Evolutionary conservation across 139 green algal genomes (phyloP), one percentile per base, ranked within the genome.

Genomic region (Volvox reticuliferus): DNA sequence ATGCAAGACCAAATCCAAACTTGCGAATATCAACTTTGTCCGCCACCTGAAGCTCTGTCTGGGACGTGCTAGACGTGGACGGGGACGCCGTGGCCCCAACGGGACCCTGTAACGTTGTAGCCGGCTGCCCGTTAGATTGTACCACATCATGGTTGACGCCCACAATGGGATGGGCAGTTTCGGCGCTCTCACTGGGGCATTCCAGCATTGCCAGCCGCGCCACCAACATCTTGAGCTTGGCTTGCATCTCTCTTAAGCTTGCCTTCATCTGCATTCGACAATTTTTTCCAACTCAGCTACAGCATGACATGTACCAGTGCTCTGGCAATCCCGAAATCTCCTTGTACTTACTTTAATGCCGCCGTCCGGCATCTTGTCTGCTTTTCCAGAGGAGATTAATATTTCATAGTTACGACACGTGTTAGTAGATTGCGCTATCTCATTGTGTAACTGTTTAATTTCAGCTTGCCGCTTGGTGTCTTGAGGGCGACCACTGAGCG

Each of bases 301-400:
- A 80, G 73, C 21, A 44, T 2, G n/a, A 44, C 73, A 19, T 35
- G 73, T 80, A 44, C 28, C 24, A 44, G n/a, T n/a, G n/a, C n/a
- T n/a, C n/a, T n/a, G n/a, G n/a, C n/a, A n/a, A n/a, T n/a, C n/a
- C n/a, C n/a, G n/a, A 32, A 6, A 35, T 5, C 21, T 80, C 32
- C 5, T 36, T n/a, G 3, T 0, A 65, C 88, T 87, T 33, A 95
- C 93, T 92, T 94, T 94, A 32, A 75, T 79, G 9, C 93, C 93
- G 19, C 94, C 89, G 61, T 96, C 94, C 9, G 89, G 85, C 84
- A 95, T 89, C 18, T 19, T 77, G 0, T 17, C 18, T 1, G 35
- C 69, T n/a, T 91, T 17, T 19, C 28, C 81, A 18, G 61, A 18
- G 2, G 16, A 67, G 0, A 21, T 37, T 22, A 86, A 22, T 1